phyloP scores from a whole-genome alignment of 176 grass and related monocot species.

The Oryza rufipogon region DNA sequence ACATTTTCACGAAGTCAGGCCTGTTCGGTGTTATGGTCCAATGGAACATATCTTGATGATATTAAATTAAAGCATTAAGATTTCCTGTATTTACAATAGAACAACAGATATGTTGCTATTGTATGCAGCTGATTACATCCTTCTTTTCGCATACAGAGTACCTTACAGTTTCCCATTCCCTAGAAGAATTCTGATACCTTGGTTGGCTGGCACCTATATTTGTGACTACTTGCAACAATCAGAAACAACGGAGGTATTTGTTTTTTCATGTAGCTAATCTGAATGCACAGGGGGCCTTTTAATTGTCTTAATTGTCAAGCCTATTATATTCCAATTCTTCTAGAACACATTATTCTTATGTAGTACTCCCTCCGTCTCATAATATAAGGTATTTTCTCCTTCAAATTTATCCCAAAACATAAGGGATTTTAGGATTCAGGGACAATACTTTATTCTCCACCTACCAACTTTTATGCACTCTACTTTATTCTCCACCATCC shows the following conservation, averaged over 20 bases:
- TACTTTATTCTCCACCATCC: too few species aligned
- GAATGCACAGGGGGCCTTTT: not conserved
- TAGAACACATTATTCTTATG: not conserved
- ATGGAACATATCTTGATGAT: not conserved
- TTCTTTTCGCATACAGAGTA: slow-evolving; percentile 59
- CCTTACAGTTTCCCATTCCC: slow-evolving; percentile 69
- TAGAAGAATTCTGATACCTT: slow-evolving; percentile 84
- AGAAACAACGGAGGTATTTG: slow-evolving; percentile 69
- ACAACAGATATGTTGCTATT: not conserved
- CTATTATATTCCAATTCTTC: not conserved
- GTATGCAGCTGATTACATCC: slow-evolving; percentile 14
- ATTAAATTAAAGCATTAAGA: not conserved
- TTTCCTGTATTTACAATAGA: not conserved
- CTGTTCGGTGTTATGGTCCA: not conserved
- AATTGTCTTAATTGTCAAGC: not conserved
- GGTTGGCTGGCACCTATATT: slow-evolving; percentile 56
- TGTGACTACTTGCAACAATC: slow-evolving; percentile 86
- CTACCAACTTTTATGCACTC: too few species aligned
- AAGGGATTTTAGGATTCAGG: too few species aligned
- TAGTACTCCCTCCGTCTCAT: too few species aligned
- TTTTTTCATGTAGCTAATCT: slow-evolving; percentile 14
- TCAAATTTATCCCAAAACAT: too few species aligned
- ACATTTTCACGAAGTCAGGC: not conserved
- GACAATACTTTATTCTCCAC: too few species aligned
- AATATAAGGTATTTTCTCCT: too few species aligned